Evolutionary conservation across 75 land plant genomes (phyloP), one percentile per base, ranked within the genome.

Genomic region (Cunninghamia lanceolata): DNA sequence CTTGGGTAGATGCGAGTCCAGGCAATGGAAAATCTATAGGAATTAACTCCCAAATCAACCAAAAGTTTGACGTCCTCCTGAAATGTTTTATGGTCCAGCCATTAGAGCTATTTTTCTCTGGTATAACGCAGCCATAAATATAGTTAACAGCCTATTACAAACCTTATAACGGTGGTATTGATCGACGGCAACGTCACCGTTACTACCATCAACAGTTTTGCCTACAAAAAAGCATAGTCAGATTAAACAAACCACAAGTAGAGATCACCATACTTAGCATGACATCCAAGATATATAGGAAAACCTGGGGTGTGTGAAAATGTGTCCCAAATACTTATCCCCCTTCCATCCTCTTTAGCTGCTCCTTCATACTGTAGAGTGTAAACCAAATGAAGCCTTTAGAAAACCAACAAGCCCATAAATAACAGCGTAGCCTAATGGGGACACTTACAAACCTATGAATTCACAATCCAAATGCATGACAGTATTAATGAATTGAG

Each of bases 141-240:
- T 7, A 4, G 0, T 0, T 8, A 46, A 46, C 47, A 7, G 47
- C 0, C 39, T n/a, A 32, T 36, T 14, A 16, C 47, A 46, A 52
- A 89, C 90, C 90, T 86, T 87, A 68, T 89, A 89, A 25, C 84
- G 89, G 68, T 89, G 90, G 82, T 89, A 89, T 32, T 87, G 89
- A 70, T 89, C 90, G n/a, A 36, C 52, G 9, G 86, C 35, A 3
- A 84, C 21, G 68, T 89, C 89, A 54, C 86, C 90, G 43, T 73
- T 89, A 10, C 86, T 45, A 0, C 85, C 88, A 84, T 85, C 89
- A 75, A 46, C 30, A 53, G 81, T 85, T 25, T 52, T 87, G 36
- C 90, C 90, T 89, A n/a, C n/a, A 81, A 36, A 85, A 45, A 76
- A 25, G 35, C 50, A 79, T 21, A 81, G 47, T 50, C 54, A 36